Conservation (phyloP, 2,329 filamentous ascomycete genomes). For the Neofusicoccum kwambonambiense region DNA sequence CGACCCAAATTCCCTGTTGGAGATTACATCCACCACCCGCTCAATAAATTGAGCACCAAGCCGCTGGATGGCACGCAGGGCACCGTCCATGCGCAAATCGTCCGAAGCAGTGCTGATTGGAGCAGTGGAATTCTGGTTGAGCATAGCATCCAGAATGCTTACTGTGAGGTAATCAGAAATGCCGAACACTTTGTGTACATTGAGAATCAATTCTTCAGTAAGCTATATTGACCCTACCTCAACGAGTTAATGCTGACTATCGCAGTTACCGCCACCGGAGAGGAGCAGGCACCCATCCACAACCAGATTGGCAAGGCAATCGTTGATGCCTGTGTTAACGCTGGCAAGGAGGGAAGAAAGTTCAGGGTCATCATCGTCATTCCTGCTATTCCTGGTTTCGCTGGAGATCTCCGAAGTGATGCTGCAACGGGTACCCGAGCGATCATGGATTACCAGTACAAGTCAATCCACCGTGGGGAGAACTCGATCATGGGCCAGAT, state of each 20-base stretch:
- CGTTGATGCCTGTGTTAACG: slow-evolving; percentile 82
- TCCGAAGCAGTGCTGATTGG: slow-evolving; percentile 92
- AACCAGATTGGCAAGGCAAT: slow-evolving; percentile 88
- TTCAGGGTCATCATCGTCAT: slow-evolving; percentile 90
- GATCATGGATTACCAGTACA: slow-evolving; percentile 99
- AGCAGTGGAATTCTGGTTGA: slow-evolving; percentile 85
- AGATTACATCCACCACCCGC: slow-evolving; percentile 78
- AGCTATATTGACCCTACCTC: slow-evolving; percentile 20
- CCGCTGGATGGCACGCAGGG: slow-evolving; percentile 56
- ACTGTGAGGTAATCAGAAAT: slow-evolving; percentile 78
- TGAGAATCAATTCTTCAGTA: slow-evolving; percentile 96
- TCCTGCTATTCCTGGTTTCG: slow-evolving; percentile 89
- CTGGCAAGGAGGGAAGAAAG: slow-evolving; percentile 77
- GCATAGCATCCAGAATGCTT: slow-evolving; percentile 84
- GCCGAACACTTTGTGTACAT: slow-evolving; percentile 95
- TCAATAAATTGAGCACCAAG: slow-evolving; percentile 68
- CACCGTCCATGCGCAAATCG: slow-evolving; percentile 75
- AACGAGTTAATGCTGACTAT: slow-evolving; percentile 23
- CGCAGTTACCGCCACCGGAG: slow-evolving; percentile 76
- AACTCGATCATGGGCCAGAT: slow-evolving; percentile 87
- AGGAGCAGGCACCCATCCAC: slow-evolving; percentile 80
- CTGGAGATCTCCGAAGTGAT: slow-evolving; percentile 80
- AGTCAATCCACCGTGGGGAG: slow-evolving; percentile 87
- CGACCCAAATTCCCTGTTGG: slow-evolving; percentile 86
- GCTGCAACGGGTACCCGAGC: slow-evolving; percentile 79